phyloP scores from a whole-genome alignment of 306 rosid species.

The Gastrolobium bilobum region DNA sequence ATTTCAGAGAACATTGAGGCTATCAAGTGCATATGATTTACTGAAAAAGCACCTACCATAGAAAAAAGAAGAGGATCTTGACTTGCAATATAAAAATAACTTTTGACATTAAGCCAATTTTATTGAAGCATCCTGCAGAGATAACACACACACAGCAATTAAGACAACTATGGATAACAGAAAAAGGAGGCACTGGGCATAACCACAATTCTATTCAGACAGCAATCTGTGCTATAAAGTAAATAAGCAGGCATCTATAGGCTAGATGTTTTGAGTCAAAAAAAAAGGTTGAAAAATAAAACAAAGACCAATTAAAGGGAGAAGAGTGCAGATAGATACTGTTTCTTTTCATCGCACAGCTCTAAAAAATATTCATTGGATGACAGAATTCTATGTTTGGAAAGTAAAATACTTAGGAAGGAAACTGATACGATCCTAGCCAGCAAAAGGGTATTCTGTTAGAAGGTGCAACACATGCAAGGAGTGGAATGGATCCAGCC shows the following conservation, averaged over 20 bases:
- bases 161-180: slow-evolving; percentile 5
- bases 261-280: slow-evolving; percentile 20
- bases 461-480: too few species aligned
- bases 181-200: slow-evolving; percentile 13
- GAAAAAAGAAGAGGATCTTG: slow-evolving; percentile 50
- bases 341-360: not conserved
- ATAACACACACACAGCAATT: slow-evolving; percentile 45
- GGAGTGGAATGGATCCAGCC: too few species aligned
- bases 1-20: slow-evolving; percentile 8
- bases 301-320: not conserved
- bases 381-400: not conserved
- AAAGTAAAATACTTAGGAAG: slow-evolving; percentile 3
- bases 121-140: slow-evolving; percentile 63
- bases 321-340: not conserved
- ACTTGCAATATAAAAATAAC: slow-evolving; percentile 56
- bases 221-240: not conserved
- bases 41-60: slow-evolving; percentile 53
- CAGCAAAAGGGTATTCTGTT: too few species aligned
- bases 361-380: not conserved
- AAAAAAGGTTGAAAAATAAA: not conserved
- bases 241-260: not conserved
- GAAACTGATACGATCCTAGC: too few species aligned
- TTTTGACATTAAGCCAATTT: slow-evolving; percentile 53
- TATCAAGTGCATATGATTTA: slow-evolving; percentile 32
- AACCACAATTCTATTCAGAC: slow-evolving; percentile 5